Base-by-base conservation (phyloP, 305 asterid genomes). In the Fraxinus dipetala region DNA sequence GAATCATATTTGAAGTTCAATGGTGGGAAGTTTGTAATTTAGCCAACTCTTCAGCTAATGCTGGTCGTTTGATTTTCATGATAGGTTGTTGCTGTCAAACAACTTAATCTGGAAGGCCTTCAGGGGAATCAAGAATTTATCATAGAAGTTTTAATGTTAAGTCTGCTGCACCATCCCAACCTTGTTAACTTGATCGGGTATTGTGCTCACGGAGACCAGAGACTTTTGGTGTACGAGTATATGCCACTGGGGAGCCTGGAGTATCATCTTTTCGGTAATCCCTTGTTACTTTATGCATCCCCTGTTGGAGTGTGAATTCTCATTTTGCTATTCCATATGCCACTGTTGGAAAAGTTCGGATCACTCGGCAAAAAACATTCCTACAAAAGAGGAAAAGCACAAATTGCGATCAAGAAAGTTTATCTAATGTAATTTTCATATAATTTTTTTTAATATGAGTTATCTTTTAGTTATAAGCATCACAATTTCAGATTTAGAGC, bases 41-140 rank as follows among this genome's bases (percentile, higher is more conserved):
- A 70, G 81, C 79, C 63, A n/a, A 84, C 82, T 87, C 9, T 86
- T 87, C 78, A 82, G 84, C 72, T 26, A 75, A 22, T 16, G n/a
- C 61, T 80, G 56, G 76, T 76, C 4, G 32, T 9, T 80, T 80
- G 69, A 78, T 54, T 81, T 77, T 75, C 26, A 14, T 79, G 82
- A 77, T 80, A 93, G 98, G 77, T 89, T 79, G 98, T 95, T 81
- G 98, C 99, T 28, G 89, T 95, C 82, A 95, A 95, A 86, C 96
- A 85, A 85, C 95, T 95, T 79, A 93, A 95, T 86, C 95, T 89
- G 10, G 96, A 93, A 54, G 99, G 98, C 10, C 91, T 87, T 77
- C 99, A 95, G 87, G 99, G 99, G 79, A 88, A 90, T 87, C 97
- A 93, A 87, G 99, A 95, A 82, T 95, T 95, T 87, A 93, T 95